Percentiles rank a stretch among this genome's conserved stretches.
phyloP scores from a whole-genome alignment of 2,329 filamentous ascomycete species.

The Arthroderma sp. region DNA sequence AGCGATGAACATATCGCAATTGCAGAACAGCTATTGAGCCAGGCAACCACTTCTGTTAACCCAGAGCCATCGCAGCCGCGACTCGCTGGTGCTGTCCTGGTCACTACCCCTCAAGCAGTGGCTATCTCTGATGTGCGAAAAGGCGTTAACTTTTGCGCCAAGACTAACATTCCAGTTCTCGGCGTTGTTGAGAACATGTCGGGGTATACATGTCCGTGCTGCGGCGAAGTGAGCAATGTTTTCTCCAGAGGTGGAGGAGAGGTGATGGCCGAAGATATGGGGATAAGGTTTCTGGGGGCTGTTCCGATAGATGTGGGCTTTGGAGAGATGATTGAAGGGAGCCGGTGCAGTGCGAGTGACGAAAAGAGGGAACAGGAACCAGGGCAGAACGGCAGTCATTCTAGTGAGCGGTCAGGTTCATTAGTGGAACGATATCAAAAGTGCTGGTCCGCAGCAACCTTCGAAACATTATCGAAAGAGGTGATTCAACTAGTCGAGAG shows the following conservation, averaged over 20 bases:
- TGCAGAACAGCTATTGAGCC: constrained; percentile 63
- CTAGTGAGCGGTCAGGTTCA: constrained; percentile 17
- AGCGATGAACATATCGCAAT: constrained; percentile 95
- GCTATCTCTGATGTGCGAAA: constrained; percentile 89
- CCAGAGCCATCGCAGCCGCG: constrained; percentile 38
- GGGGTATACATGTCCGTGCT: constrained; percentile 45
- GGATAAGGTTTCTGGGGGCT: constrained; percentile 69
- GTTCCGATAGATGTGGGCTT: constrained; percentile 92
- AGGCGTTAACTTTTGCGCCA: constrained; percentile 83
- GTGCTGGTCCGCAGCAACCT: constrained; percentile 33
- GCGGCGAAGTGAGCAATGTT: constrained; percentile 76
- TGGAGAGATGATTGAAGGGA: constrained; percentile 67
- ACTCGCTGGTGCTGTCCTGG: constrained; percentile 77
- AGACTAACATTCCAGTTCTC: constrained; percentile 65
- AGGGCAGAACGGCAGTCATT: constrained; percentile 7
- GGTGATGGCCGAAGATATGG: constrained; percentile 78
- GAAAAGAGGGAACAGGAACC: constrained; percentile 9
- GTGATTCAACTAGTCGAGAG: constrained; percentile 21
- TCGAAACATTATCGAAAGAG: constrained; percentile 31
- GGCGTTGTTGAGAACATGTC: constrained; percentile 95
- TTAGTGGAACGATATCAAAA: constrained; percentile 35
- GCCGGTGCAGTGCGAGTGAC: constrained; percentile 16
- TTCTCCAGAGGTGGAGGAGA: constrained; percentile 85
- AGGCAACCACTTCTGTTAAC: background rate
- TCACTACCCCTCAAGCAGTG: constrained; percentile 92